A percentile compares a stretch with the other conserved stretches of the same genome.
These are phyloP conservation scores for Coemansia sp. DNA, from an alignment of 192 early-diverging fungal genomes.

Conservation along the genomic window DNA sequence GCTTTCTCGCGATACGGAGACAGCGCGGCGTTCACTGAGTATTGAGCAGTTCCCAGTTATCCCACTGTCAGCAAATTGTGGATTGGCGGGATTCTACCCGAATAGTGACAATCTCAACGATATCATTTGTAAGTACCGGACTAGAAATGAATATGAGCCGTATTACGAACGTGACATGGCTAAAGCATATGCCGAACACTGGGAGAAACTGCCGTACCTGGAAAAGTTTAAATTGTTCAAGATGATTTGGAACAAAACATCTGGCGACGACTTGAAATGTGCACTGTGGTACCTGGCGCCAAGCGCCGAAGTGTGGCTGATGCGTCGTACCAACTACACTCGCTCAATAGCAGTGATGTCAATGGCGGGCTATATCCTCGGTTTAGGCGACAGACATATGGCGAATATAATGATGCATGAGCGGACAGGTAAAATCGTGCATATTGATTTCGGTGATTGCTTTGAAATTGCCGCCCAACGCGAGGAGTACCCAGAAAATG, in stretches of 20 bases:
- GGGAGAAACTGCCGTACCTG: constrained; percentile 86
- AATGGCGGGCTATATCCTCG: constrained; percentile 98
- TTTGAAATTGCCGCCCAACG: constrained; percentile 97
- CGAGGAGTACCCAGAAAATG: constrained; percentile 94
- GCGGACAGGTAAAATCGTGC: constrained; percentile 93
- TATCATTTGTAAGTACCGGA: constrained; percentile 85
- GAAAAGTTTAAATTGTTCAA: constrained; percentile 98
- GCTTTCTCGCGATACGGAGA: constrained; percentile 81
- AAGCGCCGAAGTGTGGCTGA: constrained; percentile 96
- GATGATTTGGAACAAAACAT: constrained; percentile 90
- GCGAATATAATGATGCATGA: constrained; percentile 96
- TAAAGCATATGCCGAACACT: constrained; percentile 87
- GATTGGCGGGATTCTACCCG: constrained; percentile 94
- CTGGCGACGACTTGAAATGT: constrained; percentile 93
- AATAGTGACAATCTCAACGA: constrained; percentile 93
- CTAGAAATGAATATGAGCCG: constrained; percentile 76
- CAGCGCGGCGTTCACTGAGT: constrained; percentile 86
- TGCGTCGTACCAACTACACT: constrained; percentile 97
- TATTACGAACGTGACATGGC: constrained; percentile 94
- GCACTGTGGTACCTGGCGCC: constrained; percentile 95
- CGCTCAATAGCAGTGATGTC: constrained; percentile 97
- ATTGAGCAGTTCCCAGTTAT: constrained; percentile 93
- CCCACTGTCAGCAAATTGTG: constrained; percentile 96
- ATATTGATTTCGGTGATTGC: constrained; percentile 99
- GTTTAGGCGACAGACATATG: constrained; percentile 95